Percentiles rank a stretch among this genome's conserved stretches.
Evolutionary conservation across 176 grass and related monocot species (phyloP).

Genomic region (Echinochloa phyllopogon): DNA sequence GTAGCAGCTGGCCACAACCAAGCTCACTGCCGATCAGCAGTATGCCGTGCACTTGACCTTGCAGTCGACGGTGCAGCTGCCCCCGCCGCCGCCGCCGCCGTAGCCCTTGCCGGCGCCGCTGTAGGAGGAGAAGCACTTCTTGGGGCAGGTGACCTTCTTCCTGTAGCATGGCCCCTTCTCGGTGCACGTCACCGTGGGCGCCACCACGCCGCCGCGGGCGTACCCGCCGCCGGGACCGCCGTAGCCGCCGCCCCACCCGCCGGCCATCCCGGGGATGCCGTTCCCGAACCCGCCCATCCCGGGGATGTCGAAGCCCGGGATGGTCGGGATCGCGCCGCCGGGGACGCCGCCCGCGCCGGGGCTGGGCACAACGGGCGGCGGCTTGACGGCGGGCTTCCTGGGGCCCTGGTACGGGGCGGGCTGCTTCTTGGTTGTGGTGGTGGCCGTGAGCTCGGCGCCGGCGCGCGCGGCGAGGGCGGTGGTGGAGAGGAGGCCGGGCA

Average conservation of each 20-base stretch:
- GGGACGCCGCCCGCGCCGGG: neutral
- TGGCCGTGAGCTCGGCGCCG: constrained; percentile 5
- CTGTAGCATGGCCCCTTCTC: constrained; percentile 81
- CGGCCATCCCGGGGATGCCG: constrained; percentile 58
- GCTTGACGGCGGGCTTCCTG: constrained; percentile 20
- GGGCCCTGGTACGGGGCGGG: neutral
- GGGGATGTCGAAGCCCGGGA: constrained; percentile 60
- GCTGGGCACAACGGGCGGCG: constrained; percentile 11
- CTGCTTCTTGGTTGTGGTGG: neutral
- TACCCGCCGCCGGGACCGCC: constrained; percentile 65
- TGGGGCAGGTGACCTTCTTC: constrained; percentile 78
- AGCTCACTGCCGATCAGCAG: constrained; percentile 44
- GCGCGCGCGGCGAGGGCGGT: constrained; percentile 9
- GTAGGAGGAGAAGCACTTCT: constrained; percentile 92
- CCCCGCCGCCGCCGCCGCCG: constrained; percentile 77
- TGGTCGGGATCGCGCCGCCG: constrained; percentile 48
- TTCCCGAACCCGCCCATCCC: constrained; percentile 57
- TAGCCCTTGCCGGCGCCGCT: constrained; percentile 73
- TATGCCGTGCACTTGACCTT: constrained; percentile 79
- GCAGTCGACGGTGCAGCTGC: constrained; percentile 94
- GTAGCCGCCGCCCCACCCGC: constrained; percentile 85
- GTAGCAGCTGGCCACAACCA: neutral
- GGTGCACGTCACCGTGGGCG: constrained; percentile 70
- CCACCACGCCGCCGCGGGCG: constrained; percentile 63
- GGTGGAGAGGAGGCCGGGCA: constrained; percentile 16